A percentile compares a stretch with the other conserved stretches of the same genome.
Conservation (phyloP, 192 early-diverging fungal species). For the Coemansia brasiliensis region DNA sequence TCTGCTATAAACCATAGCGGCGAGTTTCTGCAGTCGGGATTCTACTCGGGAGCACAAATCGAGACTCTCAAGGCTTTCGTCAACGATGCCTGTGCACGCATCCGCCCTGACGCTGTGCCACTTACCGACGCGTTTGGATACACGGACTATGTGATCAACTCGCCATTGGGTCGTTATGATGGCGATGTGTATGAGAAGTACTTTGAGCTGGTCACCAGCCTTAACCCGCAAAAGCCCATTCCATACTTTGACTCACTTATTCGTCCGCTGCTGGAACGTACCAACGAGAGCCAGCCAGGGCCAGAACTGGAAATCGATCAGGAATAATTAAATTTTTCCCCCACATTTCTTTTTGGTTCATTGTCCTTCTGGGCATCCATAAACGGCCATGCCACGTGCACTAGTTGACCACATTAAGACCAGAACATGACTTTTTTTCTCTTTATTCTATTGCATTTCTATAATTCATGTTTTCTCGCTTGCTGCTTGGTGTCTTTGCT, state of each 20-base stretch:
- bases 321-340: background rate
- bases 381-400: too few relatives aligned
- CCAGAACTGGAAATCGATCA: slow-evolving; percentile 71
- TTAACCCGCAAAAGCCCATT: slow-evolving; percentile 69
- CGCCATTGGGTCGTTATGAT: slow-evolving; percentile 82
- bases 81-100: slow-evolving; percentile 61
- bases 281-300: slow-evolving; percentile 54
- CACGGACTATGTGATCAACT: slow-evolving; percentile 86
- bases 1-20: slow-evolving; percentile 78
- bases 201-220: slow-evolving; percentile 78
- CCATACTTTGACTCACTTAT: slow-evolving; percentile 80
- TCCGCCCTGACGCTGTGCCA: slow-evolving; percentile 82
- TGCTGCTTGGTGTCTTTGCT: slow-evolving; percentile 59
- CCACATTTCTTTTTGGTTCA: too few relatives aligned
- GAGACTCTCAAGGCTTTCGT: slow-evolving; percentile 68
- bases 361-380: too few relatives aligned
- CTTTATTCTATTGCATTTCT: background rate
- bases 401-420: too few relatives aligned
- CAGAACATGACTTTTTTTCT: background rate
- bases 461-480: slow-evolving; percentile 30
- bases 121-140: slow-evolving; percentile 87
- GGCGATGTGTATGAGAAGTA: slow-evolving; percentile 85
- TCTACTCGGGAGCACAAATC: slow-evolving; percentile 72
- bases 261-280: slow-evolving; percentile 71
- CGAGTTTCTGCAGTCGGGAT: slow-evolving; percentile 84